Evolutionary conservation across 2,329 filamentous ascomycete genomes (phyloP).

Genomic region (Hymenoscyphus occultus): DNA sequence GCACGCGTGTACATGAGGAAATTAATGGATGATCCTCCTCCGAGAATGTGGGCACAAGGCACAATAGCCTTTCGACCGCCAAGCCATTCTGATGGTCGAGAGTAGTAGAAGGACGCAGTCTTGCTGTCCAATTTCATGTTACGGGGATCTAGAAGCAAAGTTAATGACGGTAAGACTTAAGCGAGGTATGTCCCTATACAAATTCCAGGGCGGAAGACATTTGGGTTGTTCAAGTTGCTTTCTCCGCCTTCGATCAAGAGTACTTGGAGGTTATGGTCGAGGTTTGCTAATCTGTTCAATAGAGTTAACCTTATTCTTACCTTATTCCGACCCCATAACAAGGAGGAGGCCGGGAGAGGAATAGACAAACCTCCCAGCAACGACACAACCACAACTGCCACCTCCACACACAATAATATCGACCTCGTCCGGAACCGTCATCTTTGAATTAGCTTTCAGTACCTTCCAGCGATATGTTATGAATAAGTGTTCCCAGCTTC

Average conservation of each 20-base stretch:
- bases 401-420: slow-evolving; percentile 52
- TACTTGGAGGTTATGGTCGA: slow-evolving; percentile 44
- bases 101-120: slow-evolving; percentile 71
- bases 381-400: slow-evolving; percentile 47
- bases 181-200: slow-evolving; percentile 46
- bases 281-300: slow-evolving; percentile 46
- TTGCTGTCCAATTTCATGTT: slow-evolving; percentile 46
- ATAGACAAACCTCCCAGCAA: slow-evolving; percentile 42
- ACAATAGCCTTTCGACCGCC: slow-evolving; percentile 52
- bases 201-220: slow-evolving; percentile 50
- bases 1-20: slow-evolving; percentile 53
- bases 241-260: slow-evolving; percentile 53
- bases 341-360: background rate
- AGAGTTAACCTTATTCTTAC: slow-evolving; percentile 6
- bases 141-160: slow-evolving; percentile 24
- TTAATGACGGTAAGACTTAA: slow-evolving; percentile 36
- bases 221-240: slow-evolving; percentile 50
- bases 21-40: slow-evolving; percentile 61
- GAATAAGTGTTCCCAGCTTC: background rate
- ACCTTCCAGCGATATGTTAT: background rate
- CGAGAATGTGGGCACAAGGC: slow-evolving; percentile 50
- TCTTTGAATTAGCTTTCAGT: slow-evolving; percentile 16
- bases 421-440: slow-evolving; percentile 41
- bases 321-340: background rate
- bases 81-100: slow-evolving; percentile 52